phyloP scores from a whole-genome alignment of 306 rosid species.

The Vigna reflexopilosa region DNA sequence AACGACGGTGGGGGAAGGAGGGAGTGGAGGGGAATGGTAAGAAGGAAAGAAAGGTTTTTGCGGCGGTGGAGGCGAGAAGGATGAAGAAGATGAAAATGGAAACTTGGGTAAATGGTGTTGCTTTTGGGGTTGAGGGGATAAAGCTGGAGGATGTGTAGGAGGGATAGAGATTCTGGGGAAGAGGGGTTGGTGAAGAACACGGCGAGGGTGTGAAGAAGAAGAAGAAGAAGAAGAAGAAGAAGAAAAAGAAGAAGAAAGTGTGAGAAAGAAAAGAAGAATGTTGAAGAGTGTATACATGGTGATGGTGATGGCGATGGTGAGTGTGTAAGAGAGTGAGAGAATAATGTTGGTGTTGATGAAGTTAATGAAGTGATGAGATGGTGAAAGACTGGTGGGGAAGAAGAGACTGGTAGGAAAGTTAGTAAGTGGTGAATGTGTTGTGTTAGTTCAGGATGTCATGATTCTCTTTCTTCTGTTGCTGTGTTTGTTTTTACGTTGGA shows the following conservation, averaged over 20 bases:
- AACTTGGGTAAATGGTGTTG: conserved; percentile 63
- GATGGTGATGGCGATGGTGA: no score
- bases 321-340: background rate
- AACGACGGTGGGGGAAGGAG: conserved; percentile 58
- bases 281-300: background rate
- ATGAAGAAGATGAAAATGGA: conserved; percentile 59
- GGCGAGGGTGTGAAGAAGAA: conserved; percentile 31
- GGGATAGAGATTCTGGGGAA: conserved; percentile 54
- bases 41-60: conserved; percentile 63
- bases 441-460: background rate
- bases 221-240: background rate
- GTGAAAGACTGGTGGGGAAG: background rate
- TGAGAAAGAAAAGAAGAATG: background rate
- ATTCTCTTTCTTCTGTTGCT: background rate
- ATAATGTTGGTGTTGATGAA: background rate
- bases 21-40: conserved; percentile 55
- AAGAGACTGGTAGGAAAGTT: conserved; percentile 5
- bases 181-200: conserved; percentile 77
- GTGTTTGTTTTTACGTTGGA: background rate
- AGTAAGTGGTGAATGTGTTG: background rate
- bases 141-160: conserved; percentile 55
- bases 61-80: conserved; percentile 44
- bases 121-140: conserved; percentile 52
- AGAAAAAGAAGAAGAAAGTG: background rate
- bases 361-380: background rate